These are phyloP conservation scores for Brassica cretica DNA, from an alignment of 345 rosid genomes.

Conservation along the genomic window DNA sequence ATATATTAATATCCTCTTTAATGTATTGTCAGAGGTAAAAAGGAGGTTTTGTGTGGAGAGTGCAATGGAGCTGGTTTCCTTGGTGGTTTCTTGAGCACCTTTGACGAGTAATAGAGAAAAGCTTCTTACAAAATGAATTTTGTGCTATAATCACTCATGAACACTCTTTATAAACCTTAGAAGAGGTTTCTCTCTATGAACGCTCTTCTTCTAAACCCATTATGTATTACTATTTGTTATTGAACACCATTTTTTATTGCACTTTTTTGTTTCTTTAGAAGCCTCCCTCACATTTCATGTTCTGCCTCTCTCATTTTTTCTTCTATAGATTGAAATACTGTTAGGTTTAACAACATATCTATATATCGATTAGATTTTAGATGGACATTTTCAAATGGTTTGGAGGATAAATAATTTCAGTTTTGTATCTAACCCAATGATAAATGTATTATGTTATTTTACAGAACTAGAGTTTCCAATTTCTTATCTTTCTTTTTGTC, in stretches of 20 bases:
- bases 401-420: neutral
- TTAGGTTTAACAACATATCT: neutral
- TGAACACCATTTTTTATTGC: constrained; percentile 16
- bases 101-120: constrained; percentile 44
- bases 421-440: neutral
- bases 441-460: too few species aligned
- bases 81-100: constrained; percentile 92
- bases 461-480: neutral
- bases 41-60: constrained; percentile 75
- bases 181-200: constrained; percentile 9
- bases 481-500: neutral
- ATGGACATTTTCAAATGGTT: neutral
- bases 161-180: constrained; percentile 13
- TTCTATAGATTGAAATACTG: neutral
- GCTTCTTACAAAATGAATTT: neutral
- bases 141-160: neutral
- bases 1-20: neutral
- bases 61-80: constrained; percentile 97
- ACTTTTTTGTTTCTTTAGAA: constrained; percentile 11
- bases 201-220: constrained; percentile 3
- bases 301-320: neutral
- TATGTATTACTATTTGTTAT: constrained; percentile 17
- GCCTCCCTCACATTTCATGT: neutral
- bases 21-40: constrained; percentile 63
- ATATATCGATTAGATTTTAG: neutral